Evolutionary conservation across 179 eudicot species (phyloP), one percentile per base, ranked within the genome.

Genomic region (Carnegiea gigantea): DNA sequence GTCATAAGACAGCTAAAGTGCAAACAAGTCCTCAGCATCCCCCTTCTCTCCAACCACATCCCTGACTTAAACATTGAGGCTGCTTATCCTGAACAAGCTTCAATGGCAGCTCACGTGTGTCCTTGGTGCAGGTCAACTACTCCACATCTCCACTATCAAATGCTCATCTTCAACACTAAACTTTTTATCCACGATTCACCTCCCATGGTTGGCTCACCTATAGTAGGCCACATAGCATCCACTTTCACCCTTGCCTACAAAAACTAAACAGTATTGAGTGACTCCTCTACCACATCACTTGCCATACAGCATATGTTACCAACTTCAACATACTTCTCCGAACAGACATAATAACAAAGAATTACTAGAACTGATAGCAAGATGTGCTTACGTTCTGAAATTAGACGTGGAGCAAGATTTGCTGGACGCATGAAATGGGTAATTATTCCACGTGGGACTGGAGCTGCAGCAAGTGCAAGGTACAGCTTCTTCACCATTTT

Each of bases 391-490:
- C 99, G 97, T 92, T 92, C 96, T 44, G 96, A 91, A 83, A 94
- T 53, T 79, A 96, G 90, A 77, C 92, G 90, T 71, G 99, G 99
- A 81, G 99, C 96, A 75, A 87, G 82, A 78, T 88, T 89, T 40
- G 88, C 77, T 14, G 95, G 99, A 9, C 91, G 91, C 99, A 96
- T 96, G 82, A 92, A 93, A 86, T 96, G 99, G 76, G 93, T 91
- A 78, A 92, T 81, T 57, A 86, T 86, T 75, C 99, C 99, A 84
- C 85, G 73, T 26, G 95, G 91, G 74, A 96, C 86, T 44, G 98
- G 95, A 87, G 98, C 93, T 80, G 98, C 92, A 76, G 93, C 91
- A 86, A 96, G 96, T 80, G 95, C 98, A 82, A 88, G 97, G 90
- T 96, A 96, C 70, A 94, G 91, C 87, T 96, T 96, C 88, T 90